Evolutionary conservation across 2,329 filamentous ascomycete genomes (phyloP).

Genomic region (Fusarium continuum): DNA sequence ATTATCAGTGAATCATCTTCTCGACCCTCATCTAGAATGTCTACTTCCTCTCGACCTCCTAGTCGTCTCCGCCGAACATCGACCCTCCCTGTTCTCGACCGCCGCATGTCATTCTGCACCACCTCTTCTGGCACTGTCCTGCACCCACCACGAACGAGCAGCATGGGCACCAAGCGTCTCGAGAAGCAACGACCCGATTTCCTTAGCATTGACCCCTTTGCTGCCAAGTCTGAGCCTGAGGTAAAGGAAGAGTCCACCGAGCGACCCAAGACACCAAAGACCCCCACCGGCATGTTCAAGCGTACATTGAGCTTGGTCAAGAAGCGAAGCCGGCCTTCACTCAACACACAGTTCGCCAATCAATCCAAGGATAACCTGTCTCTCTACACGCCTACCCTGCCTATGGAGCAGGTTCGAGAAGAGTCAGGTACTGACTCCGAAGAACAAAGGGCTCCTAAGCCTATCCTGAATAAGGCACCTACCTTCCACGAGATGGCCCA

Average conservation of each 20-base stretch:
- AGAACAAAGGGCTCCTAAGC: constrained; percentile 26
- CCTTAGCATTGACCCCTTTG: constrained; percentile 64
- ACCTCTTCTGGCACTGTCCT: constrained; percentile 47
- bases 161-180: constrained; percentile 51
- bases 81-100: constrained; percentile 47
- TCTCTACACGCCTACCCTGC: constrained; percentile 38
- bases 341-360: constrained; percentile 51
- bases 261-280: constrained; percentile 51
- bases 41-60: constrained; percentile 29
- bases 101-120: constrained; percentile 48
- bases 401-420: constrained; percentile 50
- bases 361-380: constrained; percentile 48
- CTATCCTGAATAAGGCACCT: constrained; percentile 44
- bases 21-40: constrained; percentile 37
- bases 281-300: constrained; percentile 59
- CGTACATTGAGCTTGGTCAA: constrained; percentile 63
- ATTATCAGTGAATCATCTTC: constrained; percentile 45
- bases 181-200: constrained; percentile 56
- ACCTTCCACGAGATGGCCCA: constrained; percentile 61
- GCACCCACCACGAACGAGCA: constrained; percentile 56
- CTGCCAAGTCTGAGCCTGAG: constrained; percentile 48
- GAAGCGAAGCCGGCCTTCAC: constrained; percentile 63
- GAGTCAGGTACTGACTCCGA: constrained; percentile 41
- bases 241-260: constrained; percentile 44
- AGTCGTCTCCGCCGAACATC: constrained; percentile 44